Conservation (phyloP, 805 yeast genomes). For the Kregervanrija delftensis region DNA sequence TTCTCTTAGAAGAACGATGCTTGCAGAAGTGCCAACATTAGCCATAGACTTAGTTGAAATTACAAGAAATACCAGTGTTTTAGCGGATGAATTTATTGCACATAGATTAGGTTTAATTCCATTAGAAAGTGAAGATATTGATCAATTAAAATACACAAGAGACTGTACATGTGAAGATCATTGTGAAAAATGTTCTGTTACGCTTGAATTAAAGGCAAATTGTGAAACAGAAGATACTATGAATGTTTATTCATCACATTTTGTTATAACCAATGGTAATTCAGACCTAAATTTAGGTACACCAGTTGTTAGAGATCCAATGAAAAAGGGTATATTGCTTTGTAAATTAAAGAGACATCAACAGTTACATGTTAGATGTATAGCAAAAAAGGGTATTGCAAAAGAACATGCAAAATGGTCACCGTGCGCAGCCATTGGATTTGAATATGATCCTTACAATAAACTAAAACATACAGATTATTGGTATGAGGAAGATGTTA, state of each 20-base stretch:
- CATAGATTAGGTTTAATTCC: conserved; percentile 94
- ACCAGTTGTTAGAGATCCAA: conserved; percentile 78
- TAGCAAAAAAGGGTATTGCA: conserved; percentile 95
- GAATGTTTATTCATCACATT: conserved; percentile 84
- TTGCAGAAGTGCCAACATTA: conserved; percentile 94
- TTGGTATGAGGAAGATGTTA: conserved; percentile 91
- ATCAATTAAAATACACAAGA: conserved; percentile 76
- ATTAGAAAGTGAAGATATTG: conserved; percentile 75
- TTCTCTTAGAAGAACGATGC: conserved; percentile 83
- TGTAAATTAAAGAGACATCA: conserved; percentile 91
- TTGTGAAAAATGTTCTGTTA: conserved; percentile 92
- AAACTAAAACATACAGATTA: conserved; percentile 91
- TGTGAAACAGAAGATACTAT: conserved; percentile 85
- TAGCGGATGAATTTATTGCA: conserved; percentile 94
- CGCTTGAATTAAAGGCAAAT: conserved; percentile 71
- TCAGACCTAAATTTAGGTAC: conserved; percentile 49
- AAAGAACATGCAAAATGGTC: conserved; percentile 99
- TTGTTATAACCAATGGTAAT: conserved; percentile 34
- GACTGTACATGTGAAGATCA: conserved; percentile 98
- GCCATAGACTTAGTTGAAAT: conserved; percentile 96
- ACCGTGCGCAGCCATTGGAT: conserved; percentile 91
- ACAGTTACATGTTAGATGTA: conserved; percentile 80
- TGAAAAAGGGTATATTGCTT: conserved; percentile 77
- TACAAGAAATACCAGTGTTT: conserved; percentile 84
- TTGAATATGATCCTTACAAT: conserved; percentile 99